A percentile compares a stretch with the other conserved stretches of the same genome.
These are phyloP conservation scores for Solanum ossicruentum DNA, from an alignment of 257 asterid species.

Conservation along the genomic window DNA sequence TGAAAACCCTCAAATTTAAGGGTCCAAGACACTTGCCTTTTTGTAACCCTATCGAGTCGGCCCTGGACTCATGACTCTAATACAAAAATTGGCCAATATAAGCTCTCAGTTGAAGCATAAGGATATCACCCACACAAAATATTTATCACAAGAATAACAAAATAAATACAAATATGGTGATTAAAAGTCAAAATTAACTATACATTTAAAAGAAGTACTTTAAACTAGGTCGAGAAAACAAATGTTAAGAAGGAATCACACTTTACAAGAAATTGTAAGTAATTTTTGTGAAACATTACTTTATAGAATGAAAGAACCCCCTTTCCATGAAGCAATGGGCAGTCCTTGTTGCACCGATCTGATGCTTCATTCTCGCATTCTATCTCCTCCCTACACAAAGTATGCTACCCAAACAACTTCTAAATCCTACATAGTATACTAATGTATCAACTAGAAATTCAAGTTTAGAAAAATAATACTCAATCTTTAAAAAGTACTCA, in stretches of 20 bases:
- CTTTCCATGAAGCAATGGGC: too few relatives aligned
- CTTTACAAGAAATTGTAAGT: slow-evolving; percentile 8
- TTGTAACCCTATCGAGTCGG: too few relatives aligned
- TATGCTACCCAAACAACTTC: too few relatives aligned
- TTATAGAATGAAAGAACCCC: slow-evolving; percentile 8
- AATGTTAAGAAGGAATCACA: background rate
- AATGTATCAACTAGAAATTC: background rate
- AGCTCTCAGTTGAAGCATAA: background rate
- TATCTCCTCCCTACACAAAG: too few relatives aligned
- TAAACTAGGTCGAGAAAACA: background rate
- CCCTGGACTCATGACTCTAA: background rate
- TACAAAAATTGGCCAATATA: background rate
- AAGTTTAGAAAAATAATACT: background rate
- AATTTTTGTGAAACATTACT: slow-evolving; percentile 7
- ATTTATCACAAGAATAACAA: background rate
- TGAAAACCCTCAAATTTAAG: too few relatives aligned
- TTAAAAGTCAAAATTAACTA: background rate
- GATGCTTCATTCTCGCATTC: too few relatives aligned
- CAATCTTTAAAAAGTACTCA: background rate
- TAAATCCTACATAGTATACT: background rate
- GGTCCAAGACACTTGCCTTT: too few relatives aligned
- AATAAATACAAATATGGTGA: background rate
- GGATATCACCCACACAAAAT: background rate
- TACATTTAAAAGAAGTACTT: background rate
- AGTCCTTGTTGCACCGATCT: too few relatives aligned